These are phyloP conservation scores for Colletotrichum sp. DNA, from an alignment of 2,329 filamentous ascomycete genomes.

Conservation along the genomic window DNA sequence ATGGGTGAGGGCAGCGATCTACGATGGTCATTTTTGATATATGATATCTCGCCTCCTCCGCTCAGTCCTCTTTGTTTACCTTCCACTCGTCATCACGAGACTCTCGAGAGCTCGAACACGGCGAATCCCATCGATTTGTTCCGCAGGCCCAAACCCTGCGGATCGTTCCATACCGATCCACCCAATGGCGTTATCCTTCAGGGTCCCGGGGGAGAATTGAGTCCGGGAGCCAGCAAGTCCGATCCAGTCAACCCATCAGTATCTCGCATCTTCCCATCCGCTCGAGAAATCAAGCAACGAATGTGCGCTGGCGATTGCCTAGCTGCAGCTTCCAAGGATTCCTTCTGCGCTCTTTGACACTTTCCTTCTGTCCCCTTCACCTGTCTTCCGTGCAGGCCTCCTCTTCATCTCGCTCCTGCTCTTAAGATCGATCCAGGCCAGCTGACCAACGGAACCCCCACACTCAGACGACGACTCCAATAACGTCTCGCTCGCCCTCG, in stretches of 20 bases:
- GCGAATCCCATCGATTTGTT: not conserved
- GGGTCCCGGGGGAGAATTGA: not conserved
- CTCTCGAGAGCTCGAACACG: not conserved
- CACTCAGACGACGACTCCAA: slow-evolving; percentile 85
- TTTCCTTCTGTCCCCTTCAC: slow-evolving; percentile 4
- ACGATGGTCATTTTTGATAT: slow-evolving; percentile 18
- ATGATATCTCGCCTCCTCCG: slow-evolving; percentile 15
- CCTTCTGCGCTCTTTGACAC: not conserved
- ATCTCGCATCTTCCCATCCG: not conserved
- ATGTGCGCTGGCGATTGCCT: not conserved
- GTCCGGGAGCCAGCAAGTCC: slow-evolving; percentile 1
- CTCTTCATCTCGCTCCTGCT: not conserved
- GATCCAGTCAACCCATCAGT: slow-evolving; percentile 7
- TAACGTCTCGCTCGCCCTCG: slow-evolving; percentile 48
- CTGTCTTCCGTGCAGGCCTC: slow-evolving; percentile 15
- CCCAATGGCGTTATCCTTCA: slow-evolving; percentile 2
- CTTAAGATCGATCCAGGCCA: not conserved
- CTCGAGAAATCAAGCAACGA: not conserved
- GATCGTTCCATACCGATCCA: slow-evolving; percentile 8
- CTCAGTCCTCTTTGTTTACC: slow-evolving; percentile 14
- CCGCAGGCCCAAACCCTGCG: slow-evolving; percentile 6
- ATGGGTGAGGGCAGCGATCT: slow-evolving; percentile 3
- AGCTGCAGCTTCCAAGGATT: not conserved
- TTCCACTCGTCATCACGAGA: not conserved
- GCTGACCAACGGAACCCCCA: slow-evolving; percentile 9